These are phyloP conservation scores for Huntiella abstrusa DNA, from an alignment of 2,329 filamentous ascomycete genomes.

Conservation along the genomic window DNA sequence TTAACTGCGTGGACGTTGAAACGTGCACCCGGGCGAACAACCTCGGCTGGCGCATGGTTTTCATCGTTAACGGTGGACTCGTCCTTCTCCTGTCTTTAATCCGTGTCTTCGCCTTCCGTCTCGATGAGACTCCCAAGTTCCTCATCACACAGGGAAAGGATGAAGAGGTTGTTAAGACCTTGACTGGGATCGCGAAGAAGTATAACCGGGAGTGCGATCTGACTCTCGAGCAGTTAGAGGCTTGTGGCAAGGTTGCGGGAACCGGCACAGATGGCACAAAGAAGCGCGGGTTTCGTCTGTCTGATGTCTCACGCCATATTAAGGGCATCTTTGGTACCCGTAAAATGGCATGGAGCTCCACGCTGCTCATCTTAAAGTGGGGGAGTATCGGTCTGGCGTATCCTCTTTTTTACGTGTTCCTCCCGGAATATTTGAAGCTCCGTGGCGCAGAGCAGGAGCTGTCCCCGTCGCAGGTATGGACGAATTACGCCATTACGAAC, in stretches of 20 bases:
- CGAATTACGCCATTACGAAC: conserved; percentile 55
- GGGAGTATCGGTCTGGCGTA: conserved; percentile 52
- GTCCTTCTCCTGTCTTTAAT: conserved; percentile 25
- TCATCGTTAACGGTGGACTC: conserved; percentile 26
- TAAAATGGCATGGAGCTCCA: conserved; percentile 40
- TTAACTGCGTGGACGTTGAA: conserved; percentile 20
- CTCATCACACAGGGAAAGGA: conserved; percentile 26
- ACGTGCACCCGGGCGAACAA: conserved; percentile 24
- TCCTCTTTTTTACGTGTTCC: conserved; percentile 57
- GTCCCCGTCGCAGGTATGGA: conserved; percentile 42
- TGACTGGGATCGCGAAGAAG: conserved; percentile 26
- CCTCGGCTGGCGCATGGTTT: conserved; percentile 32
- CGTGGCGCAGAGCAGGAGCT: conserved; percentile 39
- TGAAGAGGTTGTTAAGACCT: conserved; percentile 27
- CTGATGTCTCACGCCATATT: conserved; percentile 31
- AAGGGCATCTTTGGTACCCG: conserved; percentile 44
- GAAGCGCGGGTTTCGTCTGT: conserved; percentile 14
- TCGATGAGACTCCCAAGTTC: conserved; percentile 29
- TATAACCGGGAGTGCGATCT: conserved; percentile 20
- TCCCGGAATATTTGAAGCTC: conserved; percentile 26
- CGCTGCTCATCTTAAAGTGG: conserved; percentile 52
- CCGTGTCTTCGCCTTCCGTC: conserved; percentile 27
- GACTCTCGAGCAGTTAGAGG: conserved; percentile 20
- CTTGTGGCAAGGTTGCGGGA: conserved; percentile 24
- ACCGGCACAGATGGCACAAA: conserved; percentile 18